Evolutionary conservation across 2,329 filamentous ascomycete genomes (phyloP), one percentile per base, ranked within the genome.

Genomic region (Colletotrichum musicola): DNA sequence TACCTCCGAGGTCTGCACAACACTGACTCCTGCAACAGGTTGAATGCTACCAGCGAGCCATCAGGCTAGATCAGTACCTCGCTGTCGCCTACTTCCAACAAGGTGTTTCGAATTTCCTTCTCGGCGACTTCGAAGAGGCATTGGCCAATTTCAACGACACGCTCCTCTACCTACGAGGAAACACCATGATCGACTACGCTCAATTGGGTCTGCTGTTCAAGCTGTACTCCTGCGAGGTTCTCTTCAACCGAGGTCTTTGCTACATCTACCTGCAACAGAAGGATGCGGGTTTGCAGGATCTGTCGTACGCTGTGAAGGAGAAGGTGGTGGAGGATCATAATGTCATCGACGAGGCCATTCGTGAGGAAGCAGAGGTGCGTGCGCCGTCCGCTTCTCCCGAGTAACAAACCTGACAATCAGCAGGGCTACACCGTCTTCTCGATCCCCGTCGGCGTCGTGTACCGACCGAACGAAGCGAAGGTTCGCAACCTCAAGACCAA

Each of bases 101-200:
- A 81, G 96, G 96, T 50, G 96, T 99, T 18, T 98, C 96, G 63
- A 99, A 98, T 79, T 99, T 99, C 80, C 85, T 99, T 57, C 89
- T 98, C 63, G 95, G 95, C 68, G 96, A 99, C 78, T 98, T 98
- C 74, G 95, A 98, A 79, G 96, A 98, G 80, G 96, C 96, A 18
- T 85, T 98, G 70, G 95, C 95, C 73, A 98, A 98, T 82, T 99
- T 99, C 87, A 99, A 99, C 83, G 96, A 99, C 77, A 98, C 96
- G 0, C 85, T 99, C 47, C 84, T 98, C 49, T 98, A 98, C 80
- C 88, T 99, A 53, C 90, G 96, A 76, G 96, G 96, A 71, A 98
- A 99, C 83, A 95, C 94, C 64, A 93, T 96, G 82, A 99, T 99
- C 81, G 95, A 99, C 81, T 99, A 99, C 80, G 94, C 97, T 69